These are phyloP conservation scores for Tagetes patula DNA, from an alignment of 129 eudicot species.

Conservation along the genomic window DNA sequence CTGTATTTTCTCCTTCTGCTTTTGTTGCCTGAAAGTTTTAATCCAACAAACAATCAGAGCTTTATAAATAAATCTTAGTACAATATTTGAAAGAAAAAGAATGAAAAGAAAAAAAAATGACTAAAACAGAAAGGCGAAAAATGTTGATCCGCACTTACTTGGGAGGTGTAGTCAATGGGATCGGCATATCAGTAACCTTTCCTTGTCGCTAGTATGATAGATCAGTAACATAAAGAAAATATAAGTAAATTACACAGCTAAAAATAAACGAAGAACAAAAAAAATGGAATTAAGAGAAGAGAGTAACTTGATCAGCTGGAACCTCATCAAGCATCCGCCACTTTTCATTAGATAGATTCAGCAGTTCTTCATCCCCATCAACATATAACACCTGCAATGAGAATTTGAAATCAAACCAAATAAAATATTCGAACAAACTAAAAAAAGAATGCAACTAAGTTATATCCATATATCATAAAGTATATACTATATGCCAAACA, in stretches of 20 bases:
- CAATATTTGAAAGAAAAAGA: background rate
- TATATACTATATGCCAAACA: background rate
- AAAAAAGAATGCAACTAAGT: slow-evolving; percentile 16
- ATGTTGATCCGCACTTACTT: slow-evolving; percentile 35
- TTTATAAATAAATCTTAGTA: background rate
- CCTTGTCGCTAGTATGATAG: slow-evolving; percentile 28
- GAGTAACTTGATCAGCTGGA: slow-evolving; percentile 34
- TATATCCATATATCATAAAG: background rate
- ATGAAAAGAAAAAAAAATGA: background rate
- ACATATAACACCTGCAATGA: slow-evolving; percentile 60
- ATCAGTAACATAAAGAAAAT: slow-evolving; percentile 16
- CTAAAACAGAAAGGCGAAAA: background rate
- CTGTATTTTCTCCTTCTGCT: slow-evolving; percentile 39
- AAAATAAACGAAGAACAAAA: slow-evolving; percentile 5
- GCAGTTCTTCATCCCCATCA: slow-evolving; percentile 68
- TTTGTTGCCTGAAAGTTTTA: slow-evolving; percentile 32
- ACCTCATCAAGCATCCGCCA: slow-evolving; percentile 44
- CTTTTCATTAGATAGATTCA: slow-evolving; percentile 48
- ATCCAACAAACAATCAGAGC: background rate
- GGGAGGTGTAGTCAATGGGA: slow-evolving; percentile 26
- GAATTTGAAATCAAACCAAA: background rate
- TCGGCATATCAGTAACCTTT: slow-evolving; percentile 18
- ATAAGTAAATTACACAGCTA: background rate
- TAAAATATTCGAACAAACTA: background rate
- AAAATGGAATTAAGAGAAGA: slow-evolving; percentile 12